Conservation (phyloP, 1,139 yeast genomes). For the Ogataea hybrid region DNA sequence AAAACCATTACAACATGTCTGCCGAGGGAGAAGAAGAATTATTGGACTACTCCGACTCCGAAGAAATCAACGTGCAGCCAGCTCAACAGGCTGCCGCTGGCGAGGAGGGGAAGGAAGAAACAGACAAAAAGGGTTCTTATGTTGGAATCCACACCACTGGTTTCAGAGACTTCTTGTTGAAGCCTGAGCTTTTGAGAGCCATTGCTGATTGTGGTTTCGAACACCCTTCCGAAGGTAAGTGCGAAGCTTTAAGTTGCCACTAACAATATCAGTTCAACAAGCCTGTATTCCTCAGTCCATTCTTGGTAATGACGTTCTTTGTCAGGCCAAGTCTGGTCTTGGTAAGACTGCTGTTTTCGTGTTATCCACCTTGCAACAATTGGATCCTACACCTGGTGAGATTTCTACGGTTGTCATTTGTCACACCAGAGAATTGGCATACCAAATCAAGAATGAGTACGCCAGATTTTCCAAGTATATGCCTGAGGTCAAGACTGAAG, state of each 20-base stretch:
- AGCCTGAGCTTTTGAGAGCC: conserved; percentile 96
- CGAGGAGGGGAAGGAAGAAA: conserved; percentile 50
- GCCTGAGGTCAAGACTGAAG: conserved; percentile 97
- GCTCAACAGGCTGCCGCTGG: conserved; percentile 53
- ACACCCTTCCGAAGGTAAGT: conserved; percentile 98
- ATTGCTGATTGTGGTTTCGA: conserved; percentile 99
- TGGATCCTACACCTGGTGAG: conserved; percentile 97
- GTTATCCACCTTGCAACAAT: conserved; percentile 91
- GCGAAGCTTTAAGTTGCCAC: conserved; percentile 5
- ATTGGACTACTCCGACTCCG: conserved; percentile 97
- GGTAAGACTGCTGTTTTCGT: conserved; percentile 99
- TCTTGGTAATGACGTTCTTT: conserved; percentile 94
- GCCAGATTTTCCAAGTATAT: conserved; percentile 97
- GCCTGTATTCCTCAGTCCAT: conserved; percentile 98
- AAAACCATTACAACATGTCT: conserved; percentile 44
- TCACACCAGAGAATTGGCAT: conserved; percentile 98
- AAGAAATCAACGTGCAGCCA: conserved; percentile 83
- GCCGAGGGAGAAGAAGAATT: conserved; percentile 99
- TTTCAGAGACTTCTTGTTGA: conserved; percentile 93
- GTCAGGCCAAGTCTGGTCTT: conserved; percentile 99
- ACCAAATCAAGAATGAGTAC: conserved; percentile 96
- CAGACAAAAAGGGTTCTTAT: conserved; percentile 94
- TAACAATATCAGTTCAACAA: conserved; percentile 70
- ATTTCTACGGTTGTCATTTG: conserved; percentile 91
- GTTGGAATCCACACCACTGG: conserved; percentile 99